Evolutionary conservation across 2,329 filamentous ascomycete genomes (phyloP).

Genomic region (Hypoxylon sp.): DNA sequence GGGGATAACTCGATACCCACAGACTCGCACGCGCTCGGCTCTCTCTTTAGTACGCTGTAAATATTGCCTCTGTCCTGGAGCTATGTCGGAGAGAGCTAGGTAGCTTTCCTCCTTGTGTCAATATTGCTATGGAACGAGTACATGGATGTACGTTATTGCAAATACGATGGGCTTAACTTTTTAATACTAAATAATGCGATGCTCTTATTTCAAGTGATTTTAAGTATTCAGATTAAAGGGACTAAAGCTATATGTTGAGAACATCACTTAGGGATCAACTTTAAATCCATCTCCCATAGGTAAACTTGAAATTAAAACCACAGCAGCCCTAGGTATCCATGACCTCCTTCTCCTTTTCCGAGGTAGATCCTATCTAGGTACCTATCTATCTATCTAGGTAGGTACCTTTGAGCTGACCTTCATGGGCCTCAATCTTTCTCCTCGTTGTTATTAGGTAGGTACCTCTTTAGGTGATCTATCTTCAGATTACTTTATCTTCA

Average conservation of each 20-base stretch:
- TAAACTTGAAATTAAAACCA: background rate
- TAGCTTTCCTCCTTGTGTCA: constrained; percentile 21
- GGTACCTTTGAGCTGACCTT: background rate
- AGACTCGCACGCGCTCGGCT: constrained; percentile 25
- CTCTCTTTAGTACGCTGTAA: constrained; percentile 20
- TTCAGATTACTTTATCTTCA: no score
- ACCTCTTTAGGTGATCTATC: no score
- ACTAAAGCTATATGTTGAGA: background rate
- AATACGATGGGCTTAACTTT: constrained; percentile 9
- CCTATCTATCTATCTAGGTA: background rate
- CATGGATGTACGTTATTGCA: background rate
- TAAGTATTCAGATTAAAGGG: background rate
- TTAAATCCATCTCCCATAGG: background rate
- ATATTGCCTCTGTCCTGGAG: constrained; percentile 23
- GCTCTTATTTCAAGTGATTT: background rate
- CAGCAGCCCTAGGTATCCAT: background rate
- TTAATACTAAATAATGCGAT: background rate
- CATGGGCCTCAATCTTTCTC: no score
- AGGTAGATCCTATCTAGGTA: background rate
- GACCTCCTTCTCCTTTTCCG: background rate
- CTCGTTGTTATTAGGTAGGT: no score
- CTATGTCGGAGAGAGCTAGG: constrained; percentile 1
- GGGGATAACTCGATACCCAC: constrained; percentile 39
- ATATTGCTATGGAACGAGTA: constrained; percentile 29
- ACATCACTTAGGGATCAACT: no score